Evolutionary conservation across 495 filamentous ascomycete genomes (phyloP).

Genomic region (Pyronema domesticum): DNA sequence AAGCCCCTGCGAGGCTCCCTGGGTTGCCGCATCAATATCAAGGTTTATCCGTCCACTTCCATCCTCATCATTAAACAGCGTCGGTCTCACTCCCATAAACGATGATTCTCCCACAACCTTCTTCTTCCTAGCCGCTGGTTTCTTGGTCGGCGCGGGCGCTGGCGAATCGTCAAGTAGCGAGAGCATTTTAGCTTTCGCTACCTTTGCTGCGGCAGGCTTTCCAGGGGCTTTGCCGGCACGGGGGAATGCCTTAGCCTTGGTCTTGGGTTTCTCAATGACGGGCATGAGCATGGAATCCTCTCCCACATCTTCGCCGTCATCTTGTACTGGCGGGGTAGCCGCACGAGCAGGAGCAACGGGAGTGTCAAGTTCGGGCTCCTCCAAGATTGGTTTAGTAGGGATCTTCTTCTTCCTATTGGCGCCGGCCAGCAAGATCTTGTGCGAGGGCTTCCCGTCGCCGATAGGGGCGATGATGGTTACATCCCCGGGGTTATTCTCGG

Average conservation of each 20-base stretch:
- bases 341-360: slow-evolving; percentile 22
- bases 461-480: slow-evolving; percentile 12
- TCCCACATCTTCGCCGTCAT: slow-evolving; percentile 28
- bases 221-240: slow-evolving; percentile 58
- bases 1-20: background rate
- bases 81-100: slow-evolving; percentile 4
- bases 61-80: slow-evolving; percentile 20
- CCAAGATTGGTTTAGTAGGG: background rate
- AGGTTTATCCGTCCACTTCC: slow-evolving; percentile 16
- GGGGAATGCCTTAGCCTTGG: slow-evolving; percentile 16
- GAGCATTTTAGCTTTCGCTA: slow-evolving; percentile 23
- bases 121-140: slow-evolving; percentile 3
- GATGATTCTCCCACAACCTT: background rate
- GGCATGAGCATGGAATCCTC: slow-evolving; percentile 7
- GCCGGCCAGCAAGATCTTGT: slow-evolving; percentile 17
- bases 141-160: slow-evolving; percentile 1
- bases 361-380: slow-evolving; percentile 8
- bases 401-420: slow-evolving; percentile 15
- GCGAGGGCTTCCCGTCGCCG: slow-evolving; percentile 7
- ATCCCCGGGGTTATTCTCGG: background rate
- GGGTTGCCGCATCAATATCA: slow-evolving; percentile 4
- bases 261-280: background rate
- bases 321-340: slow-evolving; percentile 21
- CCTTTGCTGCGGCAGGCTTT: slow-evolving; percentile 27
- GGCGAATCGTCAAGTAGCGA: slow-evolving; percentile 8